A percentile compares a stretch with the other conserved stretches of the same genome.
These are phyloP conservation scores for Nitzschia inconspicua DNA, from an alignment of 108 stramenopile species.

Conservation along the genomic window DNA sequence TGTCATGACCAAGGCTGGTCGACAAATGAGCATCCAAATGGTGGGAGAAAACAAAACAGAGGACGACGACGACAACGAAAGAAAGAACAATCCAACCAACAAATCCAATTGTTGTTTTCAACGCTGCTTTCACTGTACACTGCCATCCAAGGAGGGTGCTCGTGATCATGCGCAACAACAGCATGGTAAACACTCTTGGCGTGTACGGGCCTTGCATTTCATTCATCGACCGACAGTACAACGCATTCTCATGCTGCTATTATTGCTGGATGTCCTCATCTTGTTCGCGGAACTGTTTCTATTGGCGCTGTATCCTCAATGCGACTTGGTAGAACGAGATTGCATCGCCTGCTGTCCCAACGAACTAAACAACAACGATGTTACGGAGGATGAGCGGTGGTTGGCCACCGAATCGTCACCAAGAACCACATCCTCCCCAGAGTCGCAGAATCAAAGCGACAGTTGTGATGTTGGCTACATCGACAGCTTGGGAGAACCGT, in stretches of 20 bases:
- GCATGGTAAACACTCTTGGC: slow-evolving; percentile 45
- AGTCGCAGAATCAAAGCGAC: background rate
- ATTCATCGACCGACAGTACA: slow-evolving; percentile 32
- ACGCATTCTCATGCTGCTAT: slow-evolving; percentile 31
- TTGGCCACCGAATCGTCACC: background rate
- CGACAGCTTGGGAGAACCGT: slow-evolving; percentile 11
- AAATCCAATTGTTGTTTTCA: no score
- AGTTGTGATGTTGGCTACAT: slow-evolving; percentile 18
- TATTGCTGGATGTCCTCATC: slow-evolving; percentile 54
- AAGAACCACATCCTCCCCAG: no score
- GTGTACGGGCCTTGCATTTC: slow-evolving; percentile 21
- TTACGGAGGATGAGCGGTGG: background rate
- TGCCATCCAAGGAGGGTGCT: slow-evolving; percentile 22
- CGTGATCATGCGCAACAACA: slow-evolving; percentile 10
- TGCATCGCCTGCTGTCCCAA: slow-evolving; percentile 47
- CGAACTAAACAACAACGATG: background rate
- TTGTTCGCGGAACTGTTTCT: slow-evolving; percentile 51
- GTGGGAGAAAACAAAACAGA: no score
- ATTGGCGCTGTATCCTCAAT: slow-evolving; percentile 39
- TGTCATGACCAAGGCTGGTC: no score
- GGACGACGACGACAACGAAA: no score
- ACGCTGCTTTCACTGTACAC: no score
- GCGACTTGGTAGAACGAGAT: slow-evolving; percentile 47
- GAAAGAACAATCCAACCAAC: no score
- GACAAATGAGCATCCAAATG: no score